These are phyloP conservation scores for Chrysanthemum lavandulifolium DNA, from an alignment of 129 eudicot genomes.

Conservation along the genomic window DNA sequence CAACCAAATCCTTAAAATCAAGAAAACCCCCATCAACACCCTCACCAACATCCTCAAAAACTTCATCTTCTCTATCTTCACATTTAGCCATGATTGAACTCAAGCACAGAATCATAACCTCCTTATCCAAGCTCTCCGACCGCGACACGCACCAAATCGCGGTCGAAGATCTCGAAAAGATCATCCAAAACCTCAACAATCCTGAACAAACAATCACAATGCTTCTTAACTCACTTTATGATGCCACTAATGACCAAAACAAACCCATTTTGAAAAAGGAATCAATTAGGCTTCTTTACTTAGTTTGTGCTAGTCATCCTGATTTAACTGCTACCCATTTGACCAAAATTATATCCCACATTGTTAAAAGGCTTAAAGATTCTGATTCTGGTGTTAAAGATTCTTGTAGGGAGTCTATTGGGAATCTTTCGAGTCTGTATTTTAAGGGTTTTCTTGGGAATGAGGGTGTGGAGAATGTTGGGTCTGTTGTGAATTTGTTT, in stretches of 20 bases:
- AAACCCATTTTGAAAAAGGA: slow-evolving; percentile 87
- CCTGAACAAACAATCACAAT: slow-evolving; percentile 71
- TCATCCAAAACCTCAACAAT: slow-evolving; percentile 53
- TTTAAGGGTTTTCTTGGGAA: slow-evolving; percentile 48
- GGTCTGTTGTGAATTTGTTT: slow-evolving; percentile 68
- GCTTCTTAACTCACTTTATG: slow-evolving; percentile 87
- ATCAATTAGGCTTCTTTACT: slow-evolving; percentile 63
- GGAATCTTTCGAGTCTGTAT: slow-evolving; percentile 58
- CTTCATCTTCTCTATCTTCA: slow-evolving; percentile 58
- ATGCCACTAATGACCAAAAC: slow-evolving; percentile 44
- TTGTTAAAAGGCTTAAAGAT: slow-evolving; percentile 77
- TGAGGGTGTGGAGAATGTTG: slow-evolving; percentile 41
- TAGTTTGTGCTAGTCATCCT: slow-evolving; percentile 57
- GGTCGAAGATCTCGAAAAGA: slow-evolving; percentile 79
- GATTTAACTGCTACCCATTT: slow-evolving; percentile 74
- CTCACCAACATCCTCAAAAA: slow-evolving; percentile 19
- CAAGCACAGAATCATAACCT: slow-evolving; percentile 67
- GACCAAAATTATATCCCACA: slow-evolving; percentile 69
- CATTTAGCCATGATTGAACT: slow-evolving; percentile 93
- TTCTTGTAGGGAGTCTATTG: slow-evolving; percentile 80
- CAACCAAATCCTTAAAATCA: slow-evolving; percentile 31
- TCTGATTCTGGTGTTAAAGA: slow-evolving; percentile 82
- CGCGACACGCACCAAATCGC: slow-evolving; percentile 97
- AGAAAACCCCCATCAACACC: slow-evolving; percentile 35
- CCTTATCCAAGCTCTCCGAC: slow-evolving; percentile 84